phyloP scores from a whole-genome alignment of 805 yeast genomes.

The Hanseniaspora opuntiae region DNA sequence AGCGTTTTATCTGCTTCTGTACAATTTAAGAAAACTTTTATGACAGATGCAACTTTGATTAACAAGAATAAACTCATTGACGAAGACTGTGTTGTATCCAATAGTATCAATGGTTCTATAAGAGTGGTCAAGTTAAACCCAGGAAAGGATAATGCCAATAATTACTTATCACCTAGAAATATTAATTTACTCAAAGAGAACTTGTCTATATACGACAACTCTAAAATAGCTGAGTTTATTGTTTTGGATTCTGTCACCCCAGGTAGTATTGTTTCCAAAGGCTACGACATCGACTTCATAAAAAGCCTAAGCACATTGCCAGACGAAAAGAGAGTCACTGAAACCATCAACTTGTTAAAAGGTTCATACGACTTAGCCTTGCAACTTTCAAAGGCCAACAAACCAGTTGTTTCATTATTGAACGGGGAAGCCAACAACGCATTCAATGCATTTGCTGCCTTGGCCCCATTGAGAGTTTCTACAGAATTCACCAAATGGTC shows the following conservation, averaged over 20 bases:
- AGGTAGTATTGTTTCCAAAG: conserved; percentile 5
- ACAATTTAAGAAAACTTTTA: not conserved
- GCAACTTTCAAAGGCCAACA: conserved; percentile 26
- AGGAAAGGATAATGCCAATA: not conserved
- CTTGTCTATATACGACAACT: not conserved
- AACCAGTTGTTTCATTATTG: conserved; percentile 75
- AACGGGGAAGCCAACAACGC: conserved; percentile 97
- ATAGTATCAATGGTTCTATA: not conserved
- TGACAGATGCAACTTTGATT: conserved; percentile 6
- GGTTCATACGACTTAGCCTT: not conserved
- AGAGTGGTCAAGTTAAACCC: conserved; percentile 2
- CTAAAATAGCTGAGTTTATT: conserved; percentile 1
- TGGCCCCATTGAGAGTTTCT: conserved; percentile 85
- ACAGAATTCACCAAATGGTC: conserved; percentile 83
- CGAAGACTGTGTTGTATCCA: not conserved
- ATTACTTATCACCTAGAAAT: not conserved
- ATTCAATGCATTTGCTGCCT: conserved; percentile 84
- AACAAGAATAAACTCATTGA: not conserved
- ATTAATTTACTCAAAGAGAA: not conserved
- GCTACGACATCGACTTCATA: not conserved
- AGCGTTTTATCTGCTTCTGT: not conserved
- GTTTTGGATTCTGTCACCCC: not conserved
- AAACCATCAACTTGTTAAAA: not conserved
- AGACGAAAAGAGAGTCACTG: not conserved
- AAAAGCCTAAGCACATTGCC: not conserved